phyloP scores from a whole-genome alignment of 305 asterid genomes.

The Solanum hybrid region DNA sequence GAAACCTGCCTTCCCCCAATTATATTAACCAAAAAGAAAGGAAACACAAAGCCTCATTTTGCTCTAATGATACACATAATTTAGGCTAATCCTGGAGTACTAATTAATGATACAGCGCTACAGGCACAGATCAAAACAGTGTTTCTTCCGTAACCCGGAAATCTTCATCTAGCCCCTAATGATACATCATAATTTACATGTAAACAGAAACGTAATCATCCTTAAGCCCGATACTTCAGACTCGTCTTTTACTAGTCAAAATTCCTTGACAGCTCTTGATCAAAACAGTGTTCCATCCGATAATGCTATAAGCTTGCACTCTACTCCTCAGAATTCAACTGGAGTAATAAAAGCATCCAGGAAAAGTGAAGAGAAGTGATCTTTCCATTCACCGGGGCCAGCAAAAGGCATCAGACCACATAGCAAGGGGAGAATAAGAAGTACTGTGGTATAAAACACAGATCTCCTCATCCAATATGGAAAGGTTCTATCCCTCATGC shows the following conservation, averaged over 20 bases:
- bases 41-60: background rate
- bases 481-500: background rate
- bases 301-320: background rate
- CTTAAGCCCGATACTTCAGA: background rate
- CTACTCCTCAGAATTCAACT: constrained; percentile 18
- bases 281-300: background rate
- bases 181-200: background rate
- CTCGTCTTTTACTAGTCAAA: background rate
- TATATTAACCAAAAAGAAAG: background rate
- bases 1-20: background rate
- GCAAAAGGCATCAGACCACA: constrained; percentile 90
- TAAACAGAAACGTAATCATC: background rate
- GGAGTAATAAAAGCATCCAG: background rate
- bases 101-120: background rate
- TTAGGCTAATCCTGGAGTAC: background rate
- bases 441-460: constrained; percentile 20
- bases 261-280: background rate
- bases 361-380: constrained; percentile 41
- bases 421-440: constrained; percentile 50
- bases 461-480: constrained; percentile 57
- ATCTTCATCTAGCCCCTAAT: background rate
- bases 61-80: background rate
- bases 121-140: background rate
- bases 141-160: background rate
- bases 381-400: constrained; percentile 55